Percentiles rank a stretch among this genome's conserved stretches.
Conservation (phyloP, 306 rosid genomes). For the Rosa rugosa region DNA sequence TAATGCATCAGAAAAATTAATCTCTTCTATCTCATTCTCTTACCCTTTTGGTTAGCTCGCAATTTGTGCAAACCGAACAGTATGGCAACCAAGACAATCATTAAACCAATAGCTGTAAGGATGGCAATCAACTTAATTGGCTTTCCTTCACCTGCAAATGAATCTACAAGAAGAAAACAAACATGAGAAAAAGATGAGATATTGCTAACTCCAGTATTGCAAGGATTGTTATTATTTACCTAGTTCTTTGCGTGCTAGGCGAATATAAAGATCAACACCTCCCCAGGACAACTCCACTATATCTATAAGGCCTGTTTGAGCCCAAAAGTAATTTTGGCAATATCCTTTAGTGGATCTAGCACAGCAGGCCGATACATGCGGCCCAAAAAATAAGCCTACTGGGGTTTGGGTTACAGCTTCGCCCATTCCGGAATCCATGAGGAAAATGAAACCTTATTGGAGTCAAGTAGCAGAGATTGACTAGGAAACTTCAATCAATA, state of each 20-base stretch:
- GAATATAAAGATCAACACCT: constrained; percentile 3
- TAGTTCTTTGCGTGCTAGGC: constrained; percentile 34
- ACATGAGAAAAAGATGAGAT: background rate
- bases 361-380: too few species aligned
- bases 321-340: too few species aligned
- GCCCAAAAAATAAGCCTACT: too few species aligned
- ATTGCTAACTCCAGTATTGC: too few species aligned
- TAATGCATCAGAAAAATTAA: background rate
- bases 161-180: background rate
- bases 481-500: too few species aligned
- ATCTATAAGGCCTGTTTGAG: constrained; percentile 18
- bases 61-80: background rate
- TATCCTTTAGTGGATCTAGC: too few species aligned
- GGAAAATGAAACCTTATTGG: too few species aligned
- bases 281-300: background rate
- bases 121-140: constrained; percentile 8
- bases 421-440: too few species aligned
- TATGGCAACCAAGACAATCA: background rate
- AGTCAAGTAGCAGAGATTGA: too few species aligned
- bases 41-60: constrained; percentile 19
- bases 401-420: too few species aligned
- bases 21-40: background rate
- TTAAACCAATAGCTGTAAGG: background rate
- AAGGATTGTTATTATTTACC: constrained; percentile 15
- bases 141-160: constrained; percentile 11